Evolutionary conservation across 106 monocot species (phyloP), one percentile per base, ranked within the genome.

Genomic region (Dendrobium chrysotoxum): DNA sequence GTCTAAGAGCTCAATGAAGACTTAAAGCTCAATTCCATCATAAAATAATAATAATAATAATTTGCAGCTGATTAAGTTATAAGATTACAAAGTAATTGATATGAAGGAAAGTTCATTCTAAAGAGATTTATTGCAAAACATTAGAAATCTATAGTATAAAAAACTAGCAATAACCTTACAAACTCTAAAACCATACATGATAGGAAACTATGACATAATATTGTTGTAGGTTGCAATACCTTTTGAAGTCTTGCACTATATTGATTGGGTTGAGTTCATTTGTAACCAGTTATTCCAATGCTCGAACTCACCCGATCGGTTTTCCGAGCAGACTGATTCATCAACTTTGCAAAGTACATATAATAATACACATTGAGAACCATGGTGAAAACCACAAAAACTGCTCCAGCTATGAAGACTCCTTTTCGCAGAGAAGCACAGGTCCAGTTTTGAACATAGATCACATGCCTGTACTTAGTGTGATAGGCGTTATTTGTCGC

Each of bases 401-500:
- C 89, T 7, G 95, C 98, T 72, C 91, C 98, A 2, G 98, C 86
- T 53, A 99, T 87, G 78, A 99, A 99, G 4, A 99, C 98, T 28
- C 98, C 98, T 75, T 99, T 99, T n/a, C 98, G 75, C 64, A 99
- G 81, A 6, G 92, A 92, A 75, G 91, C 89, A 25, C 98, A 99
- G 2, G 98, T 95, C 98, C 98, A 99, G 81, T 83, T 92, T 39
- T 91, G 85, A 28, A 91, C 98, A 80, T 99, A 95, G 39, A 99
- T 81, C 64, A 89, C 80, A 45, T 86, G 85, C 75, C 95, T 88
- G 79, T 91, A 99, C 76, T 91, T 95, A 0, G 98, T 99, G 85
- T 99, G 98, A 84, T 99, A 99, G 12, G 98, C 98, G 72, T 99
- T 99, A 85, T 93, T 99, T n/a, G 89, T 86, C 30, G 98, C 98